Percentiles rank a stretch among this genome's conserved stretches.
These are phyloP conservation scores for Dictyostelium intermedium DNA, from an alignment of 78 protist genomes.

Conservation along the genomic window DNA sequence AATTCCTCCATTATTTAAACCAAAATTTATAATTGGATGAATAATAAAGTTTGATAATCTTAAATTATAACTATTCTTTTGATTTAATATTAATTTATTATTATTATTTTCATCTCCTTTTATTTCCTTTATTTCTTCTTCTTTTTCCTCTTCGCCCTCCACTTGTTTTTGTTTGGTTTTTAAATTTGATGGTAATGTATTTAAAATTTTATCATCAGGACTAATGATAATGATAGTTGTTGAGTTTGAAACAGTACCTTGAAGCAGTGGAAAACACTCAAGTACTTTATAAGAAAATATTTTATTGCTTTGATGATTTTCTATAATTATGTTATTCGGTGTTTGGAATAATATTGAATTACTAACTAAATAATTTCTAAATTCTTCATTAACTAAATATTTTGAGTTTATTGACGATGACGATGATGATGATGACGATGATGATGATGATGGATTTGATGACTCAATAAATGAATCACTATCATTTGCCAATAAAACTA, in stretches of 20 bases:
- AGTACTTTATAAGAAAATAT: background rate
- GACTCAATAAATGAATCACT: constrained; percentile 36
- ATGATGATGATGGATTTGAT: background rate
- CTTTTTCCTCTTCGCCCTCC: background rate
- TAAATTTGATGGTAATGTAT: background rate
- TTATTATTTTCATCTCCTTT: background rate
- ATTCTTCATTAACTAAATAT: constrained; percentile 40
- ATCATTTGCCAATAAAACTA: constrained; percentile 46
- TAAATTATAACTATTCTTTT: background rate
- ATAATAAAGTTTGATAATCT: constrained; percentile 63
- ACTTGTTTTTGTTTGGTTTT: background rate
- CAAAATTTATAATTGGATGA: background rate
- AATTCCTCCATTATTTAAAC: background rate
- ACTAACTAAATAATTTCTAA: background rate
- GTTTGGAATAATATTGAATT: background rate
- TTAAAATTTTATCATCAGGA: constrained; percentile 34
- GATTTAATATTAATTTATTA: background rate
- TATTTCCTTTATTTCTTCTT: background rate
- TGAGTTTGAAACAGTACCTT: constrained; percentile 10
- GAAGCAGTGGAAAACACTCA: constrained; percentile 62
- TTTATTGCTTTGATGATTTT: background rate
- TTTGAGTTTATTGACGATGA: constrained; percentile 4
- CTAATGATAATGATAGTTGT: constrained; percentile 36
- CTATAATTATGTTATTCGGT: background rate
- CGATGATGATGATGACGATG: background rate